Evolutionary conservation across 164 flowering plant species (phyloP), one percentile per base, ranked within the genome.

Genomic region (Nelumbo lutea): DNA sequence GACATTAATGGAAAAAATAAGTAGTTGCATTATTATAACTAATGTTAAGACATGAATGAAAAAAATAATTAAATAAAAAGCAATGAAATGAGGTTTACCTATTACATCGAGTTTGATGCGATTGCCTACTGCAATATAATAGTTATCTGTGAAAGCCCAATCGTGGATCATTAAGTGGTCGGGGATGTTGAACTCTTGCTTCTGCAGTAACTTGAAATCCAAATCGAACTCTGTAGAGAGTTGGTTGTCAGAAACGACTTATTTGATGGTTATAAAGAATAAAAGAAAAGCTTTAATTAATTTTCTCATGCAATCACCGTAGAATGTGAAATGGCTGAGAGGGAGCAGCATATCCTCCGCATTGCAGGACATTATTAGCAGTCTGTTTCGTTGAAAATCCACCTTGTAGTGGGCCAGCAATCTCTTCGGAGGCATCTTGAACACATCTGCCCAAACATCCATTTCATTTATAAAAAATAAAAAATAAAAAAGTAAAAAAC

Each of bases 131-230:
- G 92, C 42, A 65, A 95, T 74, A 79, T 95, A 95, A 44, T 92
- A 86, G n/a, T 84, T 70, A 43, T 95, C 94, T 0, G 98, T 95
- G 75, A 90, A 87, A 8, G 96, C 97, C 98, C 98, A 95, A 66
- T 95, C 98, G 61, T 95, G 98, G 76, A 91, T 87, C 96, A 95
- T 90, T 71, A 90, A 60, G 55, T 95, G 98, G 55, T 91, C 97
- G 0, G 83, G 80, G 63, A 95, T 89, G 60, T 60, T 73, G 73
- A 85, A 89, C 50, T 86, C 93, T 75, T 80, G 77, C 75, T 74
- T 84, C 51, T 82, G 85, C 43, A 88, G 2, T 67, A 95, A 53
- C 76, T 87, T 85, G 80, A 92, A 90, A 58, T 87, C 75, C 1
- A 74, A 60, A 60, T 90, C 94, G 68, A 75, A 92, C 74, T 95